A percentile compares a stretch with the other conserved stretches of the same genome.
Conservation (phyloP, 306 rosid species). For the Prosopis cineraria region DNA sequence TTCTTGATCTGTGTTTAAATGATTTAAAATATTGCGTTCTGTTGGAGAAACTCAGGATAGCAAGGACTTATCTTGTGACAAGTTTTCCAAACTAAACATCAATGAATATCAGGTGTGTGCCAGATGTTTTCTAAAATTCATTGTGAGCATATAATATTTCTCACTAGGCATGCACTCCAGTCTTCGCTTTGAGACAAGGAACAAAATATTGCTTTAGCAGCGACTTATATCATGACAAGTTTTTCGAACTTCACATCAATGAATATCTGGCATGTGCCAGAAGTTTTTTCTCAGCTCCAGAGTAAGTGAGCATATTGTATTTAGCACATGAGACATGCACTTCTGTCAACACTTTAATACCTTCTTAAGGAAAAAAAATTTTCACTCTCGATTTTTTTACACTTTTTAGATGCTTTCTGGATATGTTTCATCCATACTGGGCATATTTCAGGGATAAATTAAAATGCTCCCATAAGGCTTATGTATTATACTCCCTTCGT, state of each 20-base stretch:
- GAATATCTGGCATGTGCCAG: slow-evolving; percentile 44
- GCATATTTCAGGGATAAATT: background rate
- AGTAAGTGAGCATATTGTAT: slow-evolving; percentile 22
- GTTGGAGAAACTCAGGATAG: slow-evolving; percentile 56
- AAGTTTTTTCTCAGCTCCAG: slow-evolving; percentile 5
- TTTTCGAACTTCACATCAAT: slow-evolving; percentile 58
- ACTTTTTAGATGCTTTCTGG: background rate
- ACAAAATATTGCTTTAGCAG: slow-evolving; percentile 31
- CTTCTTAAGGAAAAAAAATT: slow-evolving; percentile 1
- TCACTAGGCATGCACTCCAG: background rate
- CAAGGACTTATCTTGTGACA: slow-evolving; percentile 64
- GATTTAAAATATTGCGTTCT: slow-evolving; percentile 32
- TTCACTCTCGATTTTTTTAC: background rate
- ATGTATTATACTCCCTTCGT: too few relatives aligned
- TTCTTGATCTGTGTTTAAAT: slow-evolving; percentile 32
- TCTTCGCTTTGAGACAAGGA: background rate
- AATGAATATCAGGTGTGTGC: slow-evolving; percentile 52
- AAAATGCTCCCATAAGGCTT: background rate
- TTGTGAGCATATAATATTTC: slow-evolving; percentile 13
- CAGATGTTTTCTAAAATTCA: background rate
- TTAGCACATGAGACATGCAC: background rate
- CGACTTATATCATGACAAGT: slow-evolving; percentile 60
- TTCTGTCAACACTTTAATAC: background rate
- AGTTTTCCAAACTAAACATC: slow-evolving; percentile 63
- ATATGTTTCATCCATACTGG: background rate